Percentiles rank a stretch among this genome's conserved stretches.
phyloP scores from a whole-genome alignment of 495 filamentous ascomycete species.

The Bombardia bombarda region DNA sequence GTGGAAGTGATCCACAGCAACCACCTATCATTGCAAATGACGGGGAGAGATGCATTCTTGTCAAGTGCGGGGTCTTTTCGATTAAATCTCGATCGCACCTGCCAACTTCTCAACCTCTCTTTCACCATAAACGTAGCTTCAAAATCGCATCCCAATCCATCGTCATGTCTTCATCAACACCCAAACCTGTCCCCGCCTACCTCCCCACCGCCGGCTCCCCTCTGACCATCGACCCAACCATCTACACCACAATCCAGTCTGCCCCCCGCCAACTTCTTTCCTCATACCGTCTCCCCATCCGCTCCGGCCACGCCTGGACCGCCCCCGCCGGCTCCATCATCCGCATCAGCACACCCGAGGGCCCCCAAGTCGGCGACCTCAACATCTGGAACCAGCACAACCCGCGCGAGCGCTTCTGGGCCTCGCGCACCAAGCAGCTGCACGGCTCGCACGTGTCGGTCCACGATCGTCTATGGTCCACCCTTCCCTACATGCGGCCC shows the following conservation, averaged over 20 bases:
- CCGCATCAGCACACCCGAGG: constrained; percentile 62
- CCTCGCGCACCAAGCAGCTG: constrained; percentile 66
- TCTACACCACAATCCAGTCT: constrained; percentile 32
- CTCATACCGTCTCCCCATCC: constrained; percentile 41
- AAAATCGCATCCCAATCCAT: neutral
- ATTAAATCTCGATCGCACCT: no score
- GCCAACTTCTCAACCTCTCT: no score
- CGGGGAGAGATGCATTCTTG: no score
- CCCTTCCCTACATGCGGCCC: constrained; percentile 67
- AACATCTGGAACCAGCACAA: constrained; percentile 75
- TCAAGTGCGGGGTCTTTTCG: no score
- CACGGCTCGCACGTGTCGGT: constrained; percentile 63
- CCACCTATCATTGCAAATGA: no score
- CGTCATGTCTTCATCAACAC: constrained; percentile 17
- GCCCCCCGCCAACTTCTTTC: constrained; percentile 26
- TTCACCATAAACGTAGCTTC: neutral
- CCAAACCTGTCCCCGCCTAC: constrained; percentile 39
- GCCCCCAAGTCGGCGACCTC: constrained; percentile 72
- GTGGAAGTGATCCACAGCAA: no score
- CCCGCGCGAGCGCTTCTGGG: constrained; percentile 74
- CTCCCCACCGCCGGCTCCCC: constrained; percentile 34
- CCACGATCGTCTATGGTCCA: constrained; percentile 68
- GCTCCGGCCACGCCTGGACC: constrained; percentile 57
- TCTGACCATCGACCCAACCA: constrained; percentile 32
- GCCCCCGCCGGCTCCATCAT: constrained; percentile 56